A percentile compares a stretch with the other conserved stretches of the same genome.
phyloP scores from a whole-genome alignment of 2,329 filamentous ascomycete species.

The Botrytis sinoallii region DNA sequence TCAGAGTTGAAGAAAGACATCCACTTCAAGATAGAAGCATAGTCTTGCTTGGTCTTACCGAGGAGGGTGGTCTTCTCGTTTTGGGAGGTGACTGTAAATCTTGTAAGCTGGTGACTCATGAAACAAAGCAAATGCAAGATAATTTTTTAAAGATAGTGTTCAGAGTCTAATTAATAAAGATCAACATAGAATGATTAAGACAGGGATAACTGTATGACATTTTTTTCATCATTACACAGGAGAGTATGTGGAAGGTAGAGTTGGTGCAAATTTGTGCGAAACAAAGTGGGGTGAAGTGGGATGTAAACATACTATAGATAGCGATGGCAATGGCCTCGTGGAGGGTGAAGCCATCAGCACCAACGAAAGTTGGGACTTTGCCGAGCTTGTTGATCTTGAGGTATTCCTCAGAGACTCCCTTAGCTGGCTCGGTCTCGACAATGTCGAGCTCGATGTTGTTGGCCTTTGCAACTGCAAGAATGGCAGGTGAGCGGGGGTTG shows the following conservation, averaged over 20 bases:
- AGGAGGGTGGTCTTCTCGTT: slow-evolving; percentile 99
- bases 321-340: slow-evolving; percentile 91
- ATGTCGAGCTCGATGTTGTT: slow-evolving; percentile 91
- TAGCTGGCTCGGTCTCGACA: slow-evolving; percentile 65
- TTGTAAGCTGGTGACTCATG: slow-evolving; percentile 27
- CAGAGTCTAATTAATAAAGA: slow-evolving; percentile 72
- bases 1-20: slow-evolving; percentile 95
- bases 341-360: slow-evolving; percentile 85
- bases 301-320: slow-evolving; percentile 81
- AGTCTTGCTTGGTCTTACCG: slow-evolving; percentile 99
- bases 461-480: slow-evolving; percentile 93
- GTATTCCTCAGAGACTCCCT: slow-evolving; percentile 71
- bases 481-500: slow-evolving; percentile 85
- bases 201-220: slow-evolving; percentile 96
- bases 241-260: slow-evolving; percentile 1
- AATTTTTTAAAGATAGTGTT: slow-evolving; percentile 43
- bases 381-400: slow-evolving; percentile 80
- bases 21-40: slow-evolving; percentile 94
- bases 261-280: slow-evolving; percentile 20
- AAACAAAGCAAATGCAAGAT: slow-evolving; percentile 21
- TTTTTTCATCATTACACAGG: slow-evolving; percentile 43
- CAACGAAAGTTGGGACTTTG: slow-evolving; percentile 91
- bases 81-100: slow-evolving; percentile 81
- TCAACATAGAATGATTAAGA: slow-evolving; percentile 90
- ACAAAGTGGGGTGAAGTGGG: slow-evolving; percentile 8